Conservation (phyloP, 2,329 filamentous ascomycete species). For the Hymenoscyphus scutula region DNA sequence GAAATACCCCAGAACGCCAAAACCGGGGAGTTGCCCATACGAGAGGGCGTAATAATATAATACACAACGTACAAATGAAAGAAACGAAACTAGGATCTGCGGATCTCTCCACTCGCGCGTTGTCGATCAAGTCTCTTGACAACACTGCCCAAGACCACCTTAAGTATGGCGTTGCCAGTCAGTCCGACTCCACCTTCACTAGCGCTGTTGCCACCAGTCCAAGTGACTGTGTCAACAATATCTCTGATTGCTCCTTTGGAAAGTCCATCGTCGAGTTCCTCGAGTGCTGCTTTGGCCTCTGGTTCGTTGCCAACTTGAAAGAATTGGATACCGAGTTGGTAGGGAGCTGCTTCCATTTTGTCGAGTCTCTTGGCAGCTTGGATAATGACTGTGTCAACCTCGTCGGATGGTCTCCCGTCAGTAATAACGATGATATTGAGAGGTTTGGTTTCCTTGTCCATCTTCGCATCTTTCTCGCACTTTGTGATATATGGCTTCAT, state of each 20-base stretch:
- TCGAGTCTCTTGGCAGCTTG: constrained; percentile 69
- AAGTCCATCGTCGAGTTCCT: constrained; percentile 73
- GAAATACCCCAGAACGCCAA: not conserved
- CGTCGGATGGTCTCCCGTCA: constrained; percentile 78
- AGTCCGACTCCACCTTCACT: constrained; percentile 47
- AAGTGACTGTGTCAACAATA: constrained; percentile 89
- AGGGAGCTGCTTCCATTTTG: constrained; percentile 63
- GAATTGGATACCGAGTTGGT: constrained; percentile 92
- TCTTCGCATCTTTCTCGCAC: constrained; percentile 44
- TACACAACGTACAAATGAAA: constrained; percentile 6
- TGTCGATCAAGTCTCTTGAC: constrained; percentile 62
- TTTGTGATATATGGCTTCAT: constrained; percentile 67
- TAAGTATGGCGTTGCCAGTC: constrained; percentile 71
- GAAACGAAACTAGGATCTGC: constrained; percentile 16
- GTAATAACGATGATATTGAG: constrained; percentile 93
- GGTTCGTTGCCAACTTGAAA: constrained; percentile 84
- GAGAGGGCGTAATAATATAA: not conserved
- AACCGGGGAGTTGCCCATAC: too few species aligned
- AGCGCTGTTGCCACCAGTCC: constrained; percentile 45
- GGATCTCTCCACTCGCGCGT: constrained; percentile 29
- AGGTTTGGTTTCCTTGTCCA: constrained; percentile 58
- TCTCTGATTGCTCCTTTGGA: constrained; percentile 63
- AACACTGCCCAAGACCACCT: constrained; percentile 77
- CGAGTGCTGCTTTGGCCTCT: constrained; percentile 62
- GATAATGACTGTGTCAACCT: constrained; percentile 70